phyloP scores from a whole-genome alignment of 139 green algal genomes.

The Yamagishiella unicocca region DNA sequence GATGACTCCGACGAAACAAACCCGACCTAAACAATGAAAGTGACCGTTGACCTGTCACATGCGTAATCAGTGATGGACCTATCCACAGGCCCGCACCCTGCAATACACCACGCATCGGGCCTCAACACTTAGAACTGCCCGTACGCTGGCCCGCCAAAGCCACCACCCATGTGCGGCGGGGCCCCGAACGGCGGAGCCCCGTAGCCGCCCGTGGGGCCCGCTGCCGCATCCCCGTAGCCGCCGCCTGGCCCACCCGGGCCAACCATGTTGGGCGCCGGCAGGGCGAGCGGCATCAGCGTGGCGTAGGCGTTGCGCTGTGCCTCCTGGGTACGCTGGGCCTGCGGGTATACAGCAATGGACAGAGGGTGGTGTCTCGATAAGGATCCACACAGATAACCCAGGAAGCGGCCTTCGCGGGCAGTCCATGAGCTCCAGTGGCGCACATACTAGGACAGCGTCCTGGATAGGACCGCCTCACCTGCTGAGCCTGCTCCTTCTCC shows the following conservation, averaged over 20 bases:
- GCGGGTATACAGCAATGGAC: not conserved
- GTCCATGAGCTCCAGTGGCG: too few species aligned
- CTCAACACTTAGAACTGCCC: slow-evolving; percentile 14
- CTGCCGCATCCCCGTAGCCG: slow-evolving; percentile 6
- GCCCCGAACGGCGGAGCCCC: not conserved
- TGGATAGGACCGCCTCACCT: too few species aligned
- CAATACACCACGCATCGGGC: too few species aligned
- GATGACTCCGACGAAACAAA: too few species aligned
- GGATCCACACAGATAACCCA: not conserved
- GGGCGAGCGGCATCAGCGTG: slow-evolving; percentile 83
- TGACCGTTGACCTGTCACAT: too few species aligned
- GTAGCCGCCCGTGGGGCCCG: not conserved
- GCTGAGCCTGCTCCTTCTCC: slow-evolving; percentile 63
- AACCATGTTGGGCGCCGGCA: slow-evolving; percentile 74
- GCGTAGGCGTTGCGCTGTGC: slow-evolving; percentile 81
- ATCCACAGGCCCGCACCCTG: not conserved
- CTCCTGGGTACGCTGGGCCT: slow-evolving; percentile 62
- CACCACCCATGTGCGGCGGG: not conserved
- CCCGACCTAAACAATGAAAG: too few species aligned
- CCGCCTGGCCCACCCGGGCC: slow-evolving; percentile 27
- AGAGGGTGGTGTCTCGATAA: not conserved
- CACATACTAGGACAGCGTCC: too few species aligned
- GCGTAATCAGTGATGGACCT: not conserved
- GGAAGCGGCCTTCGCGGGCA: too few species aligned
- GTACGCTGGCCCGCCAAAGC: slow-evolving; percentile 1